Evolutionary conservation across 2,329 filamentous ascomycete genomes (phyloP), one percentile per base, ranked within the genome.

Genomic region (Cryphonectria radicalis): DNA sequence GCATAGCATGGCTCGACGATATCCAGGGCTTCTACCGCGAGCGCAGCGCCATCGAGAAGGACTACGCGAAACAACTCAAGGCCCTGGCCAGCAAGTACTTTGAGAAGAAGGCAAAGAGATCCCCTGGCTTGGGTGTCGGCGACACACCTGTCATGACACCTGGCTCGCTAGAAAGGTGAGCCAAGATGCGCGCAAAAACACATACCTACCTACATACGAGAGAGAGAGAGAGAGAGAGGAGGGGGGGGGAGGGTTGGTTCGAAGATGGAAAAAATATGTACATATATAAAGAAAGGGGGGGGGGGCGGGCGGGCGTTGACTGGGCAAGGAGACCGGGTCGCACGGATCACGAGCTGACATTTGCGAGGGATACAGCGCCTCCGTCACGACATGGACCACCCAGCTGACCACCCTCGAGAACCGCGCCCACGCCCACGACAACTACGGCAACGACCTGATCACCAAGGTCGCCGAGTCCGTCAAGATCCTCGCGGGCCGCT

Each of bases 1-100:
- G 95, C 74, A 97, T 99, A 80, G 86, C 89, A 75, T 99, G 95
- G 95, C 90, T 99, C 72, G 95, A 98, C 78, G 96, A 99, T 77
- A 93, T 99, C 74, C 94, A 99, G 81, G 91, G 93, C 79, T 99
- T 98, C 85, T 99, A 98, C 85, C 93, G 96, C 74, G 96, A 99
- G 82, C 90, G 97, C 71, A 93, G 94, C 79, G 90, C 86, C 50
- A 97, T 99, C 80, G 96, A 99, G 84, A 98, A 97, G 83, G 97
- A 99, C 81, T 98, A 99, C 81, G 92, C 93, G 77, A 88, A 92
- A 74, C 98, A 95, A 82, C 90, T 99, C 74, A 92, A 89, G 76
- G 90, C 90, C 2, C 85, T 99, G 66, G 96, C 95, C 69, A 97
- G 96, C 85, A 98, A 96, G 81, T 98, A 98, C 84, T 96, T 94